phyloP scores from a whole-genome alignment of 2,329 filamentous ascomycete species.

The Endocalyx cinctus region DNA sequence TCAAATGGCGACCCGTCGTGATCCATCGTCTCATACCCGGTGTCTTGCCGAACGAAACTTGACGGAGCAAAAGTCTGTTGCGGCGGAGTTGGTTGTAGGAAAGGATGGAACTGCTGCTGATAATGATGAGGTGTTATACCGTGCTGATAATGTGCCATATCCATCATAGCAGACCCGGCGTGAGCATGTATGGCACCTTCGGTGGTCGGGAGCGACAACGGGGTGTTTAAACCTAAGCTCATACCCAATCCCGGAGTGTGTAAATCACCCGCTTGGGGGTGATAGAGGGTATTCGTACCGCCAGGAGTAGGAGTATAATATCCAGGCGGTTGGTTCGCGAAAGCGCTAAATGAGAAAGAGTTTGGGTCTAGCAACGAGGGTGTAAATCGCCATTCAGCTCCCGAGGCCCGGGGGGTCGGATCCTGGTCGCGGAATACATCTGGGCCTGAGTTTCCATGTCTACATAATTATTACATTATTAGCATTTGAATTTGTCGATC shows the following conservation, averaged over 20 bases:
- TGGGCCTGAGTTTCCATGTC: constrained; percentile 38
- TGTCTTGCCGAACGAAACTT: constrained; percentile 75
- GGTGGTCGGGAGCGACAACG: constrained; percentile 72
- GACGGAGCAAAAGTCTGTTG: constrained; percentile 68
- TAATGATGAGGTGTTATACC: constrained; percentile 55
- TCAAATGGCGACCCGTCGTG: constrained; percentile 67
- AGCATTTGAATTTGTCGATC: too few species aligned
- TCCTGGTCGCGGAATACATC: constrained; percentile 64
- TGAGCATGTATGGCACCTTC: constrained; percentile 62
- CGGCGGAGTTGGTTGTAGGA: constrained; percentile 56
- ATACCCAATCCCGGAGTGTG: constrained; percentile 75
- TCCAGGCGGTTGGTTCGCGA: constrained; percentile 73
- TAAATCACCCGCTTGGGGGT: constrained; percentile 78
- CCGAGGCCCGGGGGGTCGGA: constrained; percentile 72
- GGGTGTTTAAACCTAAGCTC: constrained; percentile 73
- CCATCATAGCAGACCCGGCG: constrained; percentile 52
- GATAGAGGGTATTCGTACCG: constrained; percentile 74
- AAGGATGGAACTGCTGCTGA: constrained; percentile 65
- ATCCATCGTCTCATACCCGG: constrained; percentile 74
- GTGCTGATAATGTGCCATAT: constrained; percentile 63
- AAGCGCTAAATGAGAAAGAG: constrained; percentile 73
- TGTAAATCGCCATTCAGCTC: constrained; percentile 83
- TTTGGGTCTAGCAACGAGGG: constrained; percentile 84
- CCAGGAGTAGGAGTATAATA: constrained; percentile 88
- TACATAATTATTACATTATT: too few species aligned